phyloP scores from a whole-genome alignment of 2,329 filamentous ascomycete genomes.

The Alternaria brassicicola region DNA sequence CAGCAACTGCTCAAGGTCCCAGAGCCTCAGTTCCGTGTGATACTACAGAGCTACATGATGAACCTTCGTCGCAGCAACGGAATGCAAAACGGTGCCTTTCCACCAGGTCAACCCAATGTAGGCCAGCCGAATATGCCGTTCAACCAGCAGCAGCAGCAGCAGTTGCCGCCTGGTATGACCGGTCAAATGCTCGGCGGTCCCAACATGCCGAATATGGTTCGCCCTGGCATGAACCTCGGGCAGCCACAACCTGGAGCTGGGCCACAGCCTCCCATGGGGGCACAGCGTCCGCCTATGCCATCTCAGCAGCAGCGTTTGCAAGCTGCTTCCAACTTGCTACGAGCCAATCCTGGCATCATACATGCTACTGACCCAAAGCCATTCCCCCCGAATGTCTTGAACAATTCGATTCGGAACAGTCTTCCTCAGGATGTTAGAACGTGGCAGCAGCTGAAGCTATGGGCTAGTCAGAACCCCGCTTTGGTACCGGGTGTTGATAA shows the following conservation, averaged over 20 bases:
- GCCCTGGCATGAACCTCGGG: slow-evolving; percentile 37
- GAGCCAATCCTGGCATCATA: slow-evolving; percentile 45
- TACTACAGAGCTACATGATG: slow-evolving; percentile 35
- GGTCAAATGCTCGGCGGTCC: slow-evolving; percentile 37
- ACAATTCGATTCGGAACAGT: slow-evolving; percentile 28
- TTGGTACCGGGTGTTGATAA: slow-evolving; percentile 34
- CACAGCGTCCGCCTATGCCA: slow-evolving; percentile 31
- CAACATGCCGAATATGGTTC: slow-evolving; percentile 36
- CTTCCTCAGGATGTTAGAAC: slow-evolving; percentile 59
- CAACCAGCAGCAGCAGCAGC: slow-evolving; percentile 35
- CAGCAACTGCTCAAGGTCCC: slow-evolving; percentile 45
- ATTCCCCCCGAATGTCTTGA: slow-evolving; percentile 40
- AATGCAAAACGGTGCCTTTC: slow-evolving; percentile 31
- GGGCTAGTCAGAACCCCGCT: slow-evolving; percentile 54
- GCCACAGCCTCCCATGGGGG: slow-evolving; percentile 32
- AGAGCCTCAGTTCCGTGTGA: slow-evolving; percentile 40
- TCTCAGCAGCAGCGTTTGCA: slow-evolving; percentile 38
- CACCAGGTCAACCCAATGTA: slow-evolving; percentile 24
- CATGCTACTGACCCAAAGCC: slow-evolving; percentile 38
- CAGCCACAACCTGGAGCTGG: slow-evolving; percentile 35
- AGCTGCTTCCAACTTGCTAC: slow-evolving; percentile 35
- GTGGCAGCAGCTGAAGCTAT: slow-evolving; percentile 64
- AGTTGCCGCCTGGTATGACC: slow-evolving; percentile 25
- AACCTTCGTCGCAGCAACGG: slow-evolving; percentile 28
- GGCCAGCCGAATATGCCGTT: slow-evolving; percentile 41